A percentile compares a stretch with the other conserved stretches of the same genome.
These are phyloP conservation scores for Hymenoscyphus occultus DNA, from an alignment of 2,329 filamentous ascomycete species.

Conservation along the genomic window DNA sequence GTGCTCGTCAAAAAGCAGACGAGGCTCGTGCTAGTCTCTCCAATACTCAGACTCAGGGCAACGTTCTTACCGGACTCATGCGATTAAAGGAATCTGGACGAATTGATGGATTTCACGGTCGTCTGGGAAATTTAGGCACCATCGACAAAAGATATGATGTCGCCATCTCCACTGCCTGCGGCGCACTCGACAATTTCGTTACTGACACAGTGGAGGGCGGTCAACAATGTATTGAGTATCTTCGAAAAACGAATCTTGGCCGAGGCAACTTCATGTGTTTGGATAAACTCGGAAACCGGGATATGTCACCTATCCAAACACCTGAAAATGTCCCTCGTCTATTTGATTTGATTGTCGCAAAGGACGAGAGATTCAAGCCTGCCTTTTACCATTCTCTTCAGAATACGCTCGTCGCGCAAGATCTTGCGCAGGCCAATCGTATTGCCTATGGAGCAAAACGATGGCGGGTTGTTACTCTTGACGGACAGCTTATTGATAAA, in stretches of 20 bases:
- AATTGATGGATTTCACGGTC: constrained; percentile 94
- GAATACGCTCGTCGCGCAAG: constrained; percentile 88
- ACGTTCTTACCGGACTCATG: constrained; percentile 88
- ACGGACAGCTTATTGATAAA: constrained; percentile 94
- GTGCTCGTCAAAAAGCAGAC: constrained; percentile 89
- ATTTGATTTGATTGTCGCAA: constrained; percentile 88
- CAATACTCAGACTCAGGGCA: constrained; percentile 87
- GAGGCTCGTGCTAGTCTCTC: constrained; percentile 89
- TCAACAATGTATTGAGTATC: constrained; percentile 96
- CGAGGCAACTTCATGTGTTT: constrained; percentile 96
- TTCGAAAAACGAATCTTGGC: constrained; percentile 95
- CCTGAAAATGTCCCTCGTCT: constrained; percentile 89
- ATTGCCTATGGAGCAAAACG: constrained; percentile 92
- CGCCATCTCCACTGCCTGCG: constrained; percentile 96
- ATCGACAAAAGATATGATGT: constrained; percentile 95
- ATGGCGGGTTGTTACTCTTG: constrained; percentile 95
- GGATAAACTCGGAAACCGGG: constrained; percentile 76
- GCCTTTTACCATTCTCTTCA: constrained; percentile 96
- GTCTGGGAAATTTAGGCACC: constrained; percentile 87
- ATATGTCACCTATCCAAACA: constrained; percentile 77
- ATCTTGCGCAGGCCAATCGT: constrained; percentile 92
- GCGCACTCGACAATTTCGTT: constrained; percentile 89
- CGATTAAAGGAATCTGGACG: constrained; percentile 92
- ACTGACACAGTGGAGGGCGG: constrained; percentile 94
- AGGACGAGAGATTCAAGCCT: constrained; percentile 80